Percentiles rank a stretch among this genome's conserved stretches.
Conservation (phyloP, 164 flowering plant genomes). For the Tetracentron sinense region DNA sequence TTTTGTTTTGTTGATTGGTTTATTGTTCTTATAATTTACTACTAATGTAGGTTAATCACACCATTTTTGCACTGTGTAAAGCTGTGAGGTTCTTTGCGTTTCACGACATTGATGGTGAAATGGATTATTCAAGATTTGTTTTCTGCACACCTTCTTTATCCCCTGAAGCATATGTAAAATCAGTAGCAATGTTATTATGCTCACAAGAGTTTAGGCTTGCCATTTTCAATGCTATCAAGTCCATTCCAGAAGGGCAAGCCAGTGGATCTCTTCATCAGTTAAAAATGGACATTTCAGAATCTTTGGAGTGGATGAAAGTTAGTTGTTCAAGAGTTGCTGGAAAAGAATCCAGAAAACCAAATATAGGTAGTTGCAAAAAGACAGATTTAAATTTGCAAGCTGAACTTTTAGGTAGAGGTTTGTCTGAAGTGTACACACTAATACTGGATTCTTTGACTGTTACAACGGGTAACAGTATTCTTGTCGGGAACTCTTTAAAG, state of each 20-base stretch:
- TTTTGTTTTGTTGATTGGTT: conserved; percentile 3
- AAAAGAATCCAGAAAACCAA: conserved; percentile 18
- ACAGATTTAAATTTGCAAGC: conserved; percentile 26
- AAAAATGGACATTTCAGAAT: conserved; percentile 53
- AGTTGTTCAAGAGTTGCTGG: conserved; percentile 20
- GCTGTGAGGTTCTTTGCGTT: conserved; percentile 46
- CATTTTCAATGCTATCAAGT: conserved; percentile 46
- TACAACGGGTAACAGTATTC: conserved; percentile 59
- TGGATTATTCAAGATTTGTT: conserved; percentile 10
- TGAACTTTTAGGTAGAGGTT: conserved; percentile 58
- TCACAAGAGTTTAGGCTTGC: conserved; percentile 56
- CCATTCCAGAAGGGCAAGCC: conserved; percentile 90
- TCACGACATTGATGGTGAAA: conserved; percentile 24
- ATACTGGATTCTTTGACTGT: conserved; percentile 59
- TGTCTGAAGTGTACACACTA: conserved; percentile 62
- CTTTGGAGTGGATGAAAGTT: conserved; percentile 65
- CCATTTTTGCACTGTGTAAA: conserved; percentile 66
- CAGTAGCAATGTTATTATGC: conserved; percentile 47
- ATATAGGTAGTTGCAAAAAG: conserved; percentile 6
- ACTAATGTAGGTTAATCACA: conserved; percentile 52
- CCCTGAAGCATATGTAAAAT: conserved; percentile 35
- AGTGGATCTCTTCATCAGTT: conserved; percentile 52
- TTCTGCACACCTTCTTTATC: conserved; percentile 17
- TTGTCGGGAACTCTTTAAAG: conserved; percentile 52
- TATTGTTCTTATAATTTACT: conserved; percentile 10